Base-by-base conservation (phyloP, 2,329 filamentous ascomycete species). In the Trichoderma sp. region DNA sequence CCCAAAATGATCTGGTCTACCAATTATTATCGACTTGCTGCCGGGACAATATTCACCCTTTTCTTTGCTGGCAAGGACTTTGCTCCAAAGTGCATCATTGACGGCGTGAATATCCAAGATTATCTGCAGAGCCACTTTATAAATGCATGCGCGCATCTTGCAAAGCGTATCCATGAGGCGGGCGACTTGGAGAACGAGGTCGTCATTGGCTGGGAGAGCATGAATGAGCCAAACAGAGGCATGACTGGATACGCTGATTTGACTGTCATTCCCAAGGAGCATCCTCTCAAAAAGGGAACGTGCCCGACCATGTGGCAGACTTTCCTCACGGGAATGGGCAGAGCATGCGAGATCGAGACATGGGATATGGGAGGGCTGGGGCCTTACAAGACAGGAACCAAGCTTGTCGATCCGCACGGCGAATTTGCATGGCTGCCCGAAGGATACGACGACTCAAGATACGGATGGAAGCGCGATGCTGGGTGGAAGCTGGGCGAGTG, bases 1-100 rank as follows among this genome's bases (percentile, higher is more conserved):
- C 96, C 96, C 28, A 98, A 97, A 82, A 99, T 99, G 96, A 95
- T 98, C 69, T 99, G 96, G 96, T 94, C 95, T 18, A 98, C 96
- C 63, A 99, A 99, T 78, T 99, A 99, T 79, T 91, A 89, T 71
- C 88, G 96, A 28, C 84, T 98, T 60, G 94, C 91, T 3, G 92
- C 91, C 60, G 93, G 94, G 73, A 94, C 93, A 56, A 93, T 98
- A 73, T 98, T 97, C 78, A 97, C 95, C 0, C 82, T 98, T 63
- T 99, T 97, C 82, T 99, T 96, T 78, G 94, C 87, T 10, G 96
- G 96, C 43, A 89, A 85, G 71, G 93, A 96, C 75, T 98, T 97
- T 82, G 93, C 96, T 1, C 96, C 96, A 4, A 97, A 97, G 76
- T 97, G 95, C 73, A 91, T 97, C 73, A 95, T 99, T 68, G 90